phyloP scores from a whole-genome alignment of 805 yeast species.

The Metschnikowia kunwiensis region DNA sequence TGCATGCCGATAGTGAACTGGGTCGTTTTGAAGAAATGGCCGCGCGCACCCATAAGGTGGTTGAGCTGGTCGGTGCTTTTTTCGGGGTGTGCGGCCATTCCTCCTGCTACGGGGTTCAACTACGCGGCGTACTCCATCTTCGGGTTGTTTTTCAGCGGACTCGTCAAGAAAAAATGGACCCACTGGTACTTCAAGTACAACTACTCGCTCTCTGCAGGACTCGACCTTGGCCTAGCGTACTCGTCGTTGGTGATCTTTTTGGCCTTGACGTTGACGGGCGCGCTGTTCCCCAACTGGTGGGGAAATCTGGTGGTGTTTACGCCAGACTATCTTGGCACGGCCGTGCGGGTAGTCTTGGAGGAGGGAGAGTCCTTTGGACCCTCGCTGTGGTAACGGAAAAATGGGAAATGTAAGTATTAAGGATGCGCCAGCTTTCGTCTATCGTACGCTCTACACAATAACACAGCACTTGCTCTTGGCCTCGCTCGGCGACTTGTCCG shows the following conservation, averaged over 20 bases:
- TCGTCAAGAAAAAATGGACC: conserved; percentile 8
- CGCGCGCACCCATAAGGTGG: conserved; percentile 7
- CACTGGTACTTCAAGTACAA: conserved; percentile 10
- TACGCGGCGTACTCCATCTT: conserved; percentile 9
- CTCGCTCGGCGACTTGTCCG: conserved; percentile 10
- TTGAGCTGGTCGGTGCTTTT: conserved; percentile 9
- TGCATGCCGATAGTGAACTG: conserved; percentile 9
- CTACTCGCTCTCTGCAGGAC: conserved; percentile 10
- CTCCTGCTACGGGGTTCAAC: conserved; percentile 10
- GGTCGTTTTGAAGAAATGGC: conserved; percentile 8
- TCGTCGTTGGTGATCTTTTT: conserved; percentile 10
- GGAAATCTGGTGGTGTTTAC: conserved; percentile 10
- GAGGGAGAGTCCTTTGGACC: conserved; percentile 11
- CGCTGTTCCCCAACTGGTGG: conserved; percentile 10
- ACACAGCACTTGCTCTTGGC: conserved; percentile 19
- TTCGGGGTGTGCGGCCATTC: conserved; percentile 7
- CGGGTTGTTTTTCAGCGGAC: conserved; percentile 9
- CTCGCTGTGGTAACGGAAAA: conserved; percentile 9
- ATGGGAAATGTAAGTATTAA: conserved; percentile 3
- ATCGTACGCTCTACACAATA: conserved; percentile 11
- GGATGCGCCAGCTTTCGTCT: neutral
- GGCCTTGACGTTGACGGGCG: conserved; percentile 9
- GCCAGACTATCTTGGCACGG: conserved; percentile 9
- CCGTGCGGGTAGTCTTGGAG: conserved; percentile 6
- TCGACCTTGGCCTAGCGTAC: conserved; percentile 10